These are phyloP conservation scores for Coniochaeta sp. DNA, from an alignment of 2,329 filamentous ascomycete genomes.

Conservation along the genomic window DNA sequence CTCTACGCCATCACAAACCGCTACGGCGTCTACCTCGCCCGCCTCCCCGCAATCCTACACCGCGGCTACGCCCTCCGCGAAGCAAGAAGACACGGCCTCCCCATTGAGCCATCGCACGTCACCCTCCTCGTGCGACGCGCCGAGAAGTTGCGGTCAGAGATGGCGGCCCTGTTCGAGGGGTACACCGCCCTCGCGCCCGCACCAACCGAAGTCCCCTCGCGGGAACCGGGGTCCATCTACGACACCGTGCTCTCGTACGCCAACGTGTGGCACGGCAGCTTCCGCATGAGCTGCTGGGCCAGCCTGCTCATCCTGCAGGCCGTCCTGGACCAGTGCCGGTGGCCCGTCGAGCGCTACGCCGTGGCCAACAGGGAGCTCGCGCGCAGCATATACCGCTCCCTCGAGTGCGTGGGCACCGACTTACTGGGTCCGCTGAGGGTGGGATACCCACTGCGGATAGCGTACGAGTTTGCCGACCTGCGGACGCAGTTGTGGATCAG, in stretches of 20 bases:
- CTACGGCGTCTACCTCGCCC: constrained; percentile 26
- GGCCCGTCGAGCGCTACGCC: constrained; percentile 18
- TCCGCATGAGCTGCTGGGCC: constrained; percentile 30
- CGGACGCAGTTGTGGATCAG: constrained; percentile 27
- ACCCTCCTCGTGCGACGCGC: constrained; percentile 21
- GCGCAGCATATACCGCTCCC: constrained; percentile 26
- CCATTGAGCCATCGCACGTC: constrained; percentile 20
- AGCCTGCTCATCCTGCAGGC: constrained; percentile 32
- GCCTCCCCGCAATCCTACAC: constrained; percentile 25
- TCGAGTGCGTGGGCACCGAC: constrained; percentile 29
- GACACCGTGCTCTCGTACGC: constrained; percentile 23
- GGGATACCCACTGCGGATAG: constrained; percentile 30
- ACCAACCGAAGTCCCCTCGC: constrained; percentile 20
- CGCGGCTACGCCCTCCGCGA: constrained; percentile 24
- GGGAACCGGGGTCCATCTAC: constrained; percentile 24
- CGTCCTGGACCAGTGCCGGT: constrained; percentile 24
- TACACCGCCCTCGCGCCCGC: constrained; percentile 16
- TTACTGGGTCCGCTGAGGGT: constrained; percentile 31
- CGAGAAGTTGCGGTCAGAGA: constrained; percentile 19
- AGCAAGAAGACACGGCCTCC: constrained; percentile 18
- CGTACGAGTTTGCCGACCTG: constrained; percentile 29
- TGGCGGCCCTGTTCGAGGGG: constrained; percentile 24
- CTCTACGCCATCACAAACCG: constrained; percentile 21
- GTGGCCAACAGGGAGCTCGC: constrained; percentile 19
- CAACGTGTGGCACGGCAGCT: constrained; percentile 24